Conservation (phyloP, 169 alveolate species). For the Plasmodium billcollinsi region DNA sequence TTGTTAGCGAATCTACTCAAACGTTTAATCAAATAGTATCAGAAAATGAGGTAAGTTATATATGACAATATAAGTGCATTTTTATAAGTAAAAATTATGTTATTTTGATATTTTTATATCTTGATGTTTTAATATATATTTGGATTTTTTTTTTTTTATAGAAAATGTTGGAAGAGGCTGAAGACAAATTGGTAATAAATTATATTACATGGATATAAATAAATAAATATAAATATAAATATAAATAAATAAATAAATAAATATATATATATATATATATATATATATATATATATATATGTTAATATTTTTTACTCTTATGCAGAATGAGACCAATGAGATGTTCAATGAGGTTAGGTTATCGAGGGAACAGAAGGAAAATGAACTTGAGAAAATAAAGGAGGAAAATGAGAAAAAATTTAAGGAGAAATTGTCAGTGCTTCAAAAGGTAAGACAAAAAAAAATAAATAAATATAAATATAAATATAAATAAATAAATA, state of each 20-base stretch:
- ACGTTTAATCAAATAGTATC: slow-evolving; percentile 18
- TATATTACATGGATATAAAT: not conserved
- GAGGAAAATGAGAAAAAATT: slow-evolving; percentile 60
- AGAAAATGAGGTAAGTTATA: slow-evolving; percentile 47
- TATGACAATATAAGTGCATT: not conserved
- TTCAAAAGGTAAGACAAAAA: slow-evolving; percentile 40
- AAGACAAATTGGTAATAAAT: slow-evolving; percentile 37
- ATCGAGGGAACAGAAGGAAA: slow-evolving; percentile 60
- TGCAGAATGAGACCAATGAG: slow-evolving; percentile 36
- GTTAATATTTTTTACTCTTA: not conserved
- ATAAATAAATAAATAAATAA: too few relatives aligned
- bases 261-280: too few relatives aligned
- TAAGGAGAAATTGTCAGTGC: slow-evolving; percentile 41
- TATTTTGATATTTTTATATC: not conserved
- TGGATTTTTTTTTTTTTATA: slow-evolving; percentile 5
- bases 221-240: too few relatives aligned
- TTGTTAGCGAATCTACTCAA: slow-evolving; percentile 21
- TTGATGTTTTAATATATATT: not conserved
- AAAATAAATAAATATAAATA: too few relatives aligned
- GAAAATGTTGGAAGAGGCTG: slow-evolving; percentile 59
- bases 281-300: not conserved
- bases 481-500: not conserved
- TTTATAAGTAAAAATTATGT: not conserved
- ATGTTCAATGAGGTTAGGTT: slow-evolving; percentile 50
- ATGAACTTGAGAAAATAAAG: slow-evolving; percentile 40